Base-by-base conservation (phyloP, 129 eudicot species). In the Heracleum sosnowskyi region DNA sequence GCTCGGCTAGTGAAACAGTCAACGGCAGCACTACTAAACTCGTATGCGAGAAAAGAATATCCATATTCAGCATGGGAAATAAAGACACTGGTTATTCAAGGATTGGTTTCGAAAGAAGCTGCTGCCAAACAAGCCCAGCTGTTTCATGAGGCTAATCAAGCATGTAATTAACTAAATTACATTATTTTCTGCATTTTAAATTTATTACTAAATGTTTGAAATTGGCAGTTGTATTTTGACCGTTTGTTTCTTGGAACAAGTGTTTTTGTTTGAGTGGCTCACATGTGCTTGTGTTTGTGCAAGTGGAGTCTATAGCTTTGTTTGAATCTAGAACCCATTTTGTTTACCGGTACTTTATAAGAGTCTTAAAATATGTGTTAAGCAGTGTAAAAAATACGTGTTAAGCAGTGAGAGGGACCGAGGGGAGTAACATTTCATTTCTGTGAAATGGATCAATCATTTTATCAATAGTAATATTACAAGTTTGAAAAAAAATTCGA, bases 1-100 rank as follows among this genome's bases (percentile, higher is more conserved):
- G 90, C 84, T 28, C 45, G 87, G 78, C 85, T 93, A 34, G 82
- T 91, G 78, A 91, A 86, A 82, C 85, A 93, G 80, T 91, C 98
- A 11, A 91, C 92, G 60, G 98, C 98, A 44, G 98, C 98, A 46
- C 64, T 93, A 85, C 79, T 93, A 28, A 93, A 93, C 66, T 91
- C 98, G 1, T 93, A 91, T 76, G 84, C 89, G 29, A 85, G 98
- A 80, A 81, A 79, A 15, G 95, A 89, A 18, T 93, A 76, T 60
- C 98, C 98, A 7, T 91, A 86, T 69, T 69, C 85, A 7, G 93
- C 93, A 33, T 94, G 98, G 98, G 98, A 93, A 74, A 88, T 93
- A 73, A 93, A 93, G 83, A 91, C 97, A 13, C 73, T 86, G 60
- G 78, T 93, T 20, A 89, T 93, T 28, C 86, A 79, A 73, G 96